Conservation (phyloP, 2,329 filamentous ascomycete genomes). For the Cladosporium phlei region DNA sequence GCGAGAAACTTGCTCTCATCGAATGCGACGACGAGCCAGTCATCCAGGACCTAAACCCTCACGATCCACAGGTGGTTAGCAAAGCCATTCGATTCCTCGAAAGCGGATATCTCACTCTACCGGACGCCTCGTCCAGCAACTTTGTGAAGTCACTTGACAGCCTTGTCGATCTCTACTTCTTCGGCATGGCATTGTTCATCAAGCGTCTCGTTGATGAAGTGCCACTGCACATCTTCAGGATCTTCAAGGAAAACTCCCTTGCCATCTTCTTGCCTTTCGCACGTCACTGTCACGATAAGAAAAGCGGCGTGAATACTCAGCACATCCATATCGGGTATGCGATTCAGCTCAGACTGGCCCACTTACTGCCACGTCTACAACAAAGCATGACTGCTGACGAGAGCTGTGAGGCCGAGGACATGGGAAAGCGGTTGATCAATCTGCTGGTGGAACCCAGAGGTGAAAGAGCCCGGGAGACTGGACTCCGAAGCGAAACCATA, state of each 20-base stretch:
- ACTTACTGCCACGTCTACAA: not conserved
- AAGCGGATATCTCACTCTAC: not conserved
- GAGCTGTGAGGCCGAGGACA: not conserved
- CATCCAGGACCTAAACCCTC: no score
- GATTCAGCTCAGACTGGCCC: conserved; percentile 8
- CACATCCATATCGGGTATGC: not conserved
- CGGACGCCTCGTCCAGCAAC: not conserved
- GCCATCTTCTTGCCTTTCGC: not conserved
- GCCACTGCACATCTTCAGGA: not conserved
- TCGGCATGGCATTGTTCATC: not conserved
- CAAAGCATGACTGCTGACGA: not conserved
- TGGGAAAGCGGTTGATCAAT: conserved; percentile 10
- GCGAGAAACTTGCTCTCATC: not conserved
- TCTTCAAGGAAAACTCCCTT: not conserved
- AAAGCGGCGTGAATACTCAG: not conserved
- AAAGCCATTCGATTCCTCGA: conserved; percentile 8
- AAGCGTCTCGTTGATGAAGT: not conserved
- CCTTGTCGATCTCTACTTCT: not conserved
- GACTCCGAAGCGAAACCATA: no score
- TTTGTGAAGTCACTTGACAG: not conserved
- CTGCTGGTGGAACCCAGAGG: not conserved
- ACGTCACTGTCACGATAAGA: not conserved
- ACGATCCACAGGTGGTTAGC: not conserved
- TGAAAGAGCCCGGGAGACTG: no score
- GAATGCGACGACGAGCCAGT: not conserved